Conservation (phyloP, 139 green algal species). For the Yamagishiella unicocca region DNA sequence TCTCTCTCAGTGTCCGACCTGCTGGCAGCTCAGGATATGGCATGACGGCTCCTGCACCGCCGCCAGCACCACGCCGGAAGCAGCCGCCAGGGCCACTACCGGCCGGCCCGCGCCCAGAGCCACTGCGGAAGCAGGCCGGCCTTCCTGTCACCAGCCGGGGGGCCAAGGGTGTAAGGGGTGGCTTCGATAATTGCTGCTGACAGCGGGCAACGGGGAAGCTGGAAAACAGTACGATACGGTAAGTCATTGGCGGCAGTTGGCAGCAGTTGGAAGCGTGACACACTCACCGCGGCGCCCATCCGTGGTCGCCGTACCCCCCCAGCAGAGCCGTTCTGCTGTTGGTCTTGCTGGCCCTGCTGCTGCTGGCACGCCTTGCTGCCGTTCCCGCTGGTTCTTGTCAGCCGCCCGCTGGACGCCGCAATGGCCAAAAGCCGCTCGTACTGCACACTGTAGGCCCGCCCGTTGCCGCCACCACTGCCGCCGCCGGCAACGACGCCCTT, state of each 20-base stretch:
- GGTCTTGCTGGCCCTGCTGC: not conserved
- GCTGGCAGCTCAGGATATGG: not conserved
- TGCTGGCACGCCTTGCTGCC: not conserved
- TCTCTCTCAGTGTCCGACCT: too few relatives aligned
- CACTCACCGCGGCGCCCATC: too few relatives aligned
- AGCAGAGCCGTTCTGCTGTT: not conserved
- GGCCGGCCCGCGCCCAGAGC: not conserved
- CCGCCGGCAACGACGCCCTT: not conserved
- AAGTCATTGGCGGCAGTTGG: too few relatives aligned
- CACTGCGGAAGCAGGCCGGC: not conserved
- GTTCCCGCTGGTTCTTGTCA: not conserved
- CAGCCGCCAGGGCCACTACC: constrained; percentile 7
- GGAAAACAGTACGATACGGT: too few relatives aligned
- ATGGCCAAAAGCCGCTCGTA: constrained; percentile 15
- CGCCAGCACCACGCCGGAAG: constrained; percentile 17
- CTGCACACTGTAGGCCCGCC: not conserved
- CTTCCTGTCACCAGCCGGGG: not conserved
- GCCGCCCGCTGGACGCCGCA: not conserved
- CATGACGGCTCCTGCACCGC: constrained; percentile 1
- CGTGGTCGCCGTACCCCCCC: too few relatives aligned
- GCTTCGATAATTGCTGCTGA: too few relatives aligned
- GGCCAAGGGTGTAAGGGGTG: not conserved
- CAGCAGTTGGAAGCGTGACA: too few relatives aligned
- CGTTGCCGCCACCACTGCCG: not conserved
- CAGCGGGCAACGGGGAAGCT: too few relatives aligned